phyloP scores from a whole-genome alignment of 2,329 filamentous ascomycete species.

The Calonectria pseudoturangicola region DNA sequence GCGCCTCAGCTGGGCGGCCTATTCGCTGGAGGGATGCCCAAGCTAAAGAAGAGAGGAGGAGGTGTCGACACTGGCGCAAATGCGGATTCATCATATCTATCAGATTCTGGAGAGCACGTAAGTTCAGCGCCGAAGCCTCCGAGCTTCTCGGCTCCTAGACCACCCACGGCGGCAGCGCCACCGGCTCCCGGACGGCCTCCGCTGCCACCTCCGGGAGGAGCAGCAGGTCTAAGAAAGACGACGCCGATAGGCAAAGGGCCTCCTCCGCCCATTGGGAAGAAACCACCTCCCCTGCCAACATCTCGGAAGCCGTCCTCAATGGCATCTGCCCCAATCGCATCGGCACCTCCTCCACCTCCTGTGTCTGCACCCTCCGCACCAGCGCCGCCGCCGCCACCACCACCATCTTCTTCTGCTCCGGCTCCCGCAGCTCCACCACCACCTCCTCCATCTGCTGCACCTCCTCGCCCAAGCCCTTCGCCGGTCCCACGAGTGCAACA shows the following conservation, averaged over 20 bases:
- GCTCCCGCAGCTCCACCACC: slow-evolving; percentile 64
- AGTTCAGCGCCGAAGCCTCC: slow-evolving; percentile 72
- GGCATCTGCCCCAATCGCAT: slow-evolving; percentile 51
- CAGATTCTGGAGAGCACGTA: slow-evolving; percentile 78
- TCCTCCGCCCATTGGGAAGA: slow-evolving; percentile 87
- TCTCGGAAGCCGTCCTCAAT: slow-evolving; percentile 74
- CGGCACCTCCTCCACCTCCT: slow-evolving; percentile 60
- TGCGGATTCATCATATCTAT: slow-evolving; percentile 82
- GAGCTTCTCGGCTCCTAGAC: slow-evolving; percentile 73
- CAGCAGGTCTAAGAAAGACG: slow-evolving; percentile 74
- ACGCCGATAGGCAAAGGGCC: slow-evolving; percentile 75
- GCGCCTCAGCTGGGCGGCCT: slow-evolving; percentile 90
- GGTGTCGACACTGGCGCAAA: slow-evolving; percentile 82
- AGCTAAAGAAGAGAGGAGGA: slow-evolving; percentile 90
- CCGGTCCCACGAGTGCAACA: slow-evolving; percentile 56
- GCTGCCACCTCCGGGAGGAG: slow-evolving; percentile 66
- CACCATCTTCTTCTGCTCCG: slow-evolving; percentile 63
- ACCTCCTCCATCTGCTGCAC: slow-evolving; percentile 61
- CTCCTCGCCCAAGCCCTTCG: slow-evolving; percentile 62
- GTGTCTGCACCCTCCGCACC: slow-evolving; percentile 61
- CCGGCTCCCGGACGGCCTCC: slow-evolving; percentile 50
- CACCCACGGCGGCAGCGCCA: slow-evolving; percentile 63
- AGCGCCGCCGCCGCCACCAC: slow-evolving; percentile 62
- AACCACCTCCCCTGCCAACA: slow-evolving; percentile 78
- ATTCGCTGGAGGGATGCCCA: slow-evolving; percentile 96